Evolutionary conservation across 208 protist species (phyloP).

Genomic region (Naegleria lovaniensis): DNA sequence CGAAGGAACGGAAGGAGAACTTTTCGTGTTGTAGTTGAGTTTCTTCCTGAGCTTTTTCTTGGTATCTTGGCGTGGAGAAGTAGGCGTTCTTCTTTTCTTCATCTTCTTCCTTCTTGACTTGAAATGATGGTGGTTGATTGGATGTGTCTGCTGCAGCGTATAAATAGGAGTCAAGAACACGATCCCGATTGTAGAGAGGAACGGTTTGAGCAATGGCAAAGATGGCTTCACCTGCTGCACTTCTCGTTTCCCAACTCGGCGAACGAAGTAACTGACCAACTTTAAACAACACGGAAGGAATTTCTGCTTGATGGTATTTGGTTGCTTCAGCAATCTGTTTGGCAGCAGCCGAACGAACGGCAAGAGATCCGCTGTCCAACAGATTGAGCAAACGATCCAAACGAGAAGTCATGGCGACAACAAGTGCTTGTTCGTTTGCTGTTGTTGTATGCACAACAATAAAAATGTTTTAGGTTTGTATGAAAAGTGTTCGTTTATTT

Average conservation of each 20-base stretch:
- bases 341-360: neutral
- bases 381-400: constrained; percentile 14
- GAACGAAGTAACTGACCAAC: neutral
- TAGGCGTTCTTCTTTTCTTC: too few relatives aligned
- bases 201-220: neutral
- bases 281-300: neutral
- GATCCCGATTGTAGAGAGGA: neutral
- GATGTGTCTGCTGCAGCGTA: too few relatives aligned
- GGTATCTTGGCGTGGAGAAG: neutral
- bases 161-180: too few relatives aligned
- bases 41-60: neutral
- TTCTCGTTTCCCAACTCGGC: neutral
- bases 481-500: neutral
- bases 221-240: neutral
- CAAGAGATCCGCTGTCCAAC: neutral
- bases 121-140: neutral
- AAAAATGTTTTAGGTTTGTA: neutral
- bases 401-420: constrained; percentile 3
- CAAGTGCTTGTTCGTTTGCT: too few relatives aligned
- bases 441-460: neutral
- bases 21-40: neutral
- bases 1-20: neutral
- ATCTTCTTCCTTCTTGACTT: neutral
- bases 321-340: constrained; percentile 21
- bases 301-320: neutral